These are phyloP conservation scores for Coemansia sp. DNA, from an alignment of 192 early-diverging fungal species.

Conservation along the genomic window DNA sequence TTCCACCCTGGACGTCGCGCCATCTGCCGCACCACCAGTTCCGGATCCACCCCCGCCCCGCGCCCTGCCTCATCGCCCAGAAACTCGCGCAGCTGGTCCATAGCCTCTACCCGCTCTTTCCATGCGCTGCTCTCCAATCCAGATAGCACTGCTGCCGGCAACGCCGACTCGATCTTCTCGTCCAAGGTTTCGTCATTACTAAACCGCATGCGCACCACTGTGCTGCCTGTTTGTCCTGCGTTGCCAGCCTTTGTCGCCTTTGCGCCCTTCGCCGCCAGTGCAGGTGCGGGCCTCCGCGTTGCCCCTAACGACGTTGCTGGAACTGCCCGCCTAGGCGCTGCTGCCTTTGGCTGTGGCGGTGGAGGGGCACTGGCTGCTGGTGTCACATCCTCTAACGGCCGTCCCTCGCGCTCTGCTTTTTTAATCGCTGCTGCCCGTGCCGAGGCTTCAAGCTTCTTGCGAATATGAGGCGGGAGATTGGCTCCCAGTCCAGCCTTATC, in stretches of 20 bases:
- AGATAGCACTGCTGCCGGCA: slow-evolving; percentile 61
- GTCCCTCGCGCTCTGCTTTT: slow-evolving; percentile 52
- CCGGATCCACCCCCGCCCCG: slow-evolving; percentile 63
- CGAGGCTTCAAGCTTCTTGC: slow-evolving; percentile 55
- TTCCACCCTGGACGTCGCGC: slow-evolving; percentile 91
- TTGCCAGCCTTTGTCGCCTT: slow-evolving; percentile 33
- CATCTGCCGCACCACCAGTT: slow-evolving; percentile 78
- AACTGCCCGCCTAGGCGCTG: slow-evolving; percentile 11
- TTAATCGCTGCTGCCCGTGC: slow-evolving; percentile 50
- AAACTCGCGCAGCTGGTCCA: slow-evolving; percentile 71
- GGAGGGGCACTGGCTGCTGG: slow-evolving; percentile 30
- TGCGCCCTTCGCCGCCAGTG: slow-evolving; percentile 26
- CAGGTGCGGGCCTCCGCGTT: slow-evolving; percentile 37
- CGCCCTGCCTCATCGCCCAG: slow-evolving; percentile 57
- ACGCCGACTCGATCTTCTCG: slow-evolving; percentile 61
- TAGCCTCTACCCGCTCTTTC: slow-evolving; percentile 88
- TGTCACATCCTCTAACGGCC: slow-evolving; percentile 26
- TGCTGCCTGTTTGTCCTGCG: slow-evolving; percentile 9
- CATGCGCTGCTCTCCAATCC: slow-evolving; percentile 72
- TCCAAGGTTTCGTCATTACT: slow-evolving; percentile 68
- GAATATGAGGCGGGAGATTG: slow-evolving; percentile 50
- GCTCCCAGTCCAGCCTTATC: slow-evolving; percentile 23
- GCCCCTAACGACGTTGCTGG: slow-evolving; percentile 17
- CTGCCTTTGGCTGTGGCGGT: background rate
- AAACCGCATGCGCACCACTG: slow-evolving; percentile 65